A percentile compares a stretch with the other conserved stretches of the same genome.
Conservation (phyloP, 2,329 filamentous ascomycete genomes). For the Paecilomyces sp. region DNA sequence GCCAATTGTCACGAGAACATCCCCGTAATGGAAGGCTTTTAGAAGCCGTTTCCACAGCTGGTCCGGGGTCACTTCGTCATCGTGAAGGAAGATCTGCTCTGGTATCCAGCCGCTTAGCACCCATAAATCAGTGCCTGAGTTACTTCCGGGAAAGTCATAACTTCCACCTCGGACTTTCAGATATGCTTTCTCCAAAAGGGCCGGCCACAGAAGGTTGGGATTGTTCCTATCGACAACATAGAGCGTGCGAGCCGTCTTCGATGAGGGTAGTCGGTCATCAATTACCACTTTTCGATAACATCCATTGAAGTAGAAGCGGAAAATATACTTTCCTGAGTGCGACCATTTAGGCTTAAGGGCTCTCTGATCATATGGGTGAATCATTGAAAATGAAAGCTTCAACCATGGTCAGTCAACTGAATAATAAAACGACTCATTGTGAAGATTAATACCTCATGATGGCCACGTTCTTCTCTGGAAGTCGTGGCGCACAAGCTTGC, state of each 20-base stretch:
- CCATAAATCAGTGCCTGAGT: slow-evolving; percentile 91
- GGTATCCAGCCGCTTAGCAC: slow-evolving; percentile 94
- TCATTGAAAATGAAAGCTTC: slow-evolving; percentile 62
- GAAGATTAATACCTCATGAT: slow-evolving; percentile 51
- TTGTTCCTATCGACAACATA: slow-evolving; percentile 85
- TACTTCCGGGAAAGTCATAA: slow-evolving; percentile 96
- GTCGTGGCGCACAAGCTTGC: slow-evolving; percentile 84
- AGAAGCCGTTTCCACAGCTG: slow-evolving; percentile 72
- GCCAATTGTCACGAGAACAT: slow-evolving; percentile 83
- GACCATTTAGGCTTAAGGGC: slow-evolving; percentile 57
- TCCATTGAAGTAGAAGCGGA: slow-evolving; percentile 93
- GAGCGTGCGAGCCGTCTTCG: slow-evolving; percentile 62
- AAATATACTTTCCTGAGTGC: slow-evolving; percentile 77
- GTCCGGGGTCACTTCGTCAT: slow-evolving; percentile 70
- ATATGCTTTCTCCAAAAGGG: slow-evolving; percentile 91
- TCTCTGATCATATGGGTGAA: slow-evolving; percentile 66
- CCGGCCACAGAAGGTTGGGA: slow-evolving; percentile 78
- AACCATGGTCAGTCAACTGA: not conserved
- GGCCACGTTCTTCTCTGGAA: slow-evolving; percentile 60
- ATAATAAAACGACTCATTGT: not conserved
- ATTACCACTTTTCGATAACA: slow-evolving; percentile 81
- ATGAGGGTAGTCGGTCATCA: slow-evolving; percentile 80
- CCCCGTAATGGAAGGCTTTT: slow-evolving; percentile 65
- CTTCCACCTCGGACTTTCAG: slow-evolving; percentile 80
- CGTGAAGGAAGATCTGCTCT: slow-evolving; percentile 87